These are phyloP conservation scores for Saccharomycopsis synnaedendra DNA, from an alignment of 805 yeast genomes.

Conservation along the genomic window DNA sequence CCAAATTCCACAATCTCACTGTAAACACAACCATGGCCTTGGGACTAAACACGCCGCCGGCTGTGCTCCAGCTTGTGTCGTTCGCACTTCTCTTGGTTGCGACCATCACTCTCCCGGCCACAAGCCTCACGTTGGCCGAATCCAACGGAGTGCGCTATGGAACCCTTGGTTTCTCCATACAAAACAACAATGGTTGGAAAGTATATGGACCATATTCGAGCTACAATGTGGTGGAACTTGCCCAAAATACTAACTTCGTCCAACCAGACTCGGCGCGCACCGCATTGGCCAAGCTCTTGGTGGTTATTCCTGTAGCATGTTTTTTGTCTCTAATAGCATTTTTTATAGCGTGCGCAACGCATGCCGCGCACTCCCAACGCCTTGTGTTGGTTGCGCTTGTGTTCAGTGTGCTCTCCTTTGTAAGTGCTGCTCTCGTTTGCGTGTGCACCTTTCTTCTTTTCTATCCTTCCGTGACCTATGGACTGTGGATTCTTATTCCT, in stretches of 20 bases:
- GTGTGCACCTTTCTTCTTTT: slow-evolving; percentile 46
- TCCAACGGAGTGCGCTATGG: slow-evolving; percentile 70
- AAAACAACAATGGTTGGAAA: no score
- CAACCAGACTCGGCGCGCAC: slow-evolving; percentile 35
- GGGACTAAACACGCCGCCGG: slow-evolving; percentile 30
- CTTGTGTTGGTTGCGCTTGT: slow-evolving; percentile 34
- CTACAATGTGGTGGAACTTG: no score
- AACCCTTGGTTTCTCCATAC: slow-evolving; percentile 3
- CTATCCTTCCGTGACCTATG: slow-evolving; percentile 57
- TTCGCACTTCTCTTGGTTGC: slow-evolving; percentile 54
- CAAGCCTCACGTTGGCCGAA: slow-evolving; percentile 36
- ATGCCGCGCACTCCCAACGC: slow-evolving; percentile 19
- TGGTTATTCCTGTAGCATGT: slow-evolving; percentile 57
- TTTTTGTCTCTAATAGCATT: slow-evolving; percentile 43
- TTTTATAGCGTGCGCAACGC: slow-evolving; percentile 26
- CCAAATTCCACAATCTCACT: no score
- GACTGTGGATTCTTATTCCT: slow-evolving; percentile 62
- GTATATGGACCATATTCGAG: no score
- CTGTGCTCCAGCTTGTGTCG: slow-evolving; percentile 37
- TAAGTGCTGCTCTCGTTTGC: slow-evolving; percentile 42
- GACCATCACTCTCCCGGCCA: slow-evolving; percentile 51
- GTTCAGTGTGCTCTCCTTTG: slow-evolving; percentile 37
- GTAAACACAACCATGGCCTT: slow-evolving; percentile 19
- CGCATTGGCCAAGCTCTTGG: slow-evolving; percentile 40
- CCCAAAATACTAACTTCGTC: no score